These are phyloP conservation scores for Yarrowia divulgata DNA, from an alignment of 805 yeast species.

Conservation along the genomic window DNA sequence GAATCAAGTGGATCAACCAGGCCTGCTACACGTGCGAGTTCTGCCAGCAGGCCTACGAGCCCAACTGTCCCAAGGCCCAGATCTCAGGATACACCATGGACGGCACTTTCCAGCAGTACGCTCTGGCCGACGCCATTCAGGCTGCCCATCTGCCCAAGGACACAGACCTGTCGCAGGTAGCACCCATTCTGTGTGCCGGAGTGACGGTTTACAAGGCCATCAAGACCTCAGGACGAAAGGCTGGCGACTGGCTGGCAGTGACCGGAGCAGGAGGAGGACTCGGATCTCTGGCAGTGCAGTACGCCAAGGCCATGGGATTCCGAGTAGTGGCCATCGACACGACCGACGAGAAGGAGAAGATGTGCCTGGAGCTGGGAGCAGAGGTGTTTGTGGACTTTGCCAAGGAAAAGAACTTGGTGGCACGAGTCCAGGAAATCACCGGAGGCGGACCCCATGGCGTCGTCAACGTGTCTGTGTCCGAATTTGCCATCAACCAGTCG, in stretches of 20 bases:
- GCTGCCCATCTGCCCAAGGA: conserved; percentile 81
- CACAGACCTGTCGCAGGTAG: conserved; percentile 73
- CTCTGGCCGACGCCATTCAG: conserved; percentile 85
- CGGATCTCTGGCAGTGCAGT: conserved; percentile 76
- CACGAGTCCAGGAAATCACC: conserved; percentile 58
- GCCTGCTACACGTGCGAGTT: conserved; percentile 79
- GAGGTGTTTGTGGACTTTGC: conserved; percentile 67
- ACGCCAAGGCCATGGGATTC: conserved; percentile 78
- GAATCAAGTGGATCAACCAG: conserved; percentile 83
- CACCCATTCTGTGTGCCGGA: conserved; percentile 92
- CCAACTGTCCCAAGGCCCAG: conserved; percentile 71
- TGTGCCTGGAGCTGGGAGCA: conserved; percentile 66
- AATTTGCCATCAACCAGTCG: conserved; percentile 65
- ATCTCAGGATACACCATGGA: conserved; percentile 87
- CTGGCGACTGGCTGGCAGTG: conserved; percentile 79
- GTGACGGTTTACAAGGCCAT: conserved; percentile 90
- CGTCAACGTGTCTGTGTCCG: conserved; percentile 68
- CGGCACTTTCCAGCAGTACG: conserved; percentile 91
- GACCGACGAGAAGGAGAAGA: conserved; percentile 65
- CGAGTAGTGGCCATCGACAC: conserved; percentile 76
- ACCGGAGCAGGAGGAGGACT: conserved; percentile 85
- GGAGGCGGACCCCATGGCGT: conserved; percentile 75
- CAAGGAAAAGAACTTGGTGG: conserved; percentile 57
- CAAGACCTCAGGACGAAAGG: conserved; percentile 72
- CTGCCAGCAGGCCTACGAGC: conserved; percentile 70